Evolutionary conservation across 176 grass and related monocot species (phyloP).

Genomic region (Oryza rufipogon): DNA sequence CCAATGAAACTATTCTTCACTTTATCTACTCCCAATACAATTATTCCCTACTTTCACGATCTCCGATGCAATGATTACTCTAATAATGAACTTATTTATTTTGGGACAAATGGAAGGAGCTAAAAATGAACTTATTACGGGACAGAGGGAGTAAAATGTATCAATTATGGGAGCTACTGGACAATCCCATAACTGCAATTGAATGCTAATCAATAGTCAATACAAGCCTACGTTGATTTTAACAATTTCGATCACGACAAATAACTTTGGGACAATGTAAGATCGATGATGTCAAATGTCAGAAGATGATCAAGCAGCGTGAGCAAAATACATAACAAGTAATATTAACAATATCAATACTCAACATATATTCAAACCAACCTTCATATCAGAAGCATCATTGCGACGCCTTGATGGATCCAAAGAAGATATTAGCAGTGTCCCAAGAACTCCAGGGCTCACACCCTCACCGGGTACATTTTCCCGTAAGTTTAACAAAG

Average conservation of each 20-base stretch:
- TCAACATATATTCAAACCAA: slow-evolving; percentile 39
- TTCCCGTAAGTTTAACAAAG: slow-evolving; percentile 86
- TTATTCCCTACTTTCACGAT: too few relatives aligned
- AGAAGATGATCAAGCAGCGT: slow-evolving; percentile 2
- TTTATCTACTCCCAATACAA: too few relatives aligned
- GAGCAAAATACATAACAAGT: not conserved
- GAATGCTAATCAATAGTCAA: slow-evolving; percentile 3
- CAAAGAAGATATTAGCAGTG: slow-evolving; percentile 78
- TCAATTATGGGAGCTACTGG: not conserved
- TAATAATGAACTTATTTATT: too few relatives aligned
- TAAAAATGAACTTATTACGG: too few relatives aligned
- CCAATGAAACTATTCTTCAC: too few relatives aligned
- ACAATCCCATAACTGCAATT: not conserved
- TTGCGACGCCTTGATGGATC: slow-evolving; percentile 81
- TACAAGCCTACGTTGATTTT: slow-evolving; percentile 2
- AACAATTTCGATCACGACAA: not conserved
- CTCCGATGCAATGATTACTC: too few relatives aligned
- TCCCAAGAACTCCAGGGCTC: slow-evolving; percentile 70
- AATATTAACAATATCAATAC: not conserved
- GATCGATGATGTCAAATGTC: slow-evolving; percentile 14
- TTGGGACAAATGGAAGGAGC: too few relatives aligned
- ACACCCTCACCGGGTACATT: slow-evolving; percentile 83
- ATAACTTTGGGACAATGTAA: not conserved
- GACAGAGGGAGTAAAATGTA: not conserved
- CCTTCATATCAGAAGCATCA: slow-evolving; percentile 94